Evolutionary conservation across 441 rosid genomes (phyloP).

Genomic region (Adansonia rubrostipa): DNA sequence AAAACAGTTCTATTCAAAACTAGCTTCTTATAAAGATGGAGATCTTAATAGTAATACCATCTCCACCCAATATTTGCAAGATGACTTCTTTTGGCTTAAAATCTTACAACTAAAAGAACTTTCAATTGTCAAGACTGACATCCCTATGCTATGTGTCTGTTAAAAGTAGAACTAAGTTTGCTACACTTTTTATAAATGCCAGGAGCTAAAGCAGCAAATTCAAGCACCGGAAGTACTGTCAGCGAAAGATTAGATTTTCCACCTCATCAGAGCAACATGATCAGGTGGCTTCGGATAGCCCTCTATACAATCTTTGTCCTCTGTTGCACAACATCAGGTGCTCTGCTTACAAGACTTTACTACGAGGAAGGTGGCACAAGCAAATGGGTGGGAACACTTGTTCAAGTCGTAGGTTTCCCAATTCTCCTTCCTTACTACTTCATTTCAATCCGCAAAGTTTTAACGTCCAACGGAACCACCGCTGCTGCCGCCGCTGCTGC

Average conservation of each 20-base stretch:
- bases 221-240: not conserved
- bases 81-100: no score
- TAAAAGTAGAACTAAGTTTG: not conserved
- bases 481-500: not conserved
- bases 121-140: no score
- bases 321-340: slow-evolving; percentile 42
- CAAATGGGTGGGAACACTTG: slow-evolving; percentile 47
- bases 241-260: not conserved
- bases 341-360: slow-evolving; percentile 50
- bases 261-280: not conserved
- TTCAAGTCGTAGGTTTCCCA: slow-evolving; percentile 40
- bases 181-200: not conserved
- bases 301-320: slow-evolving; percentile 39
- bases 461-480: not conserved
- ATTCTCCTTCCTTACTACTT: slow-evolving; percentile 35
- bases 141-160: no score
- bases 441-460: slow-evolving; percentile 22
- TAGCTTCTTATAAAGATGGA: no score
- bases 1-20: no score
- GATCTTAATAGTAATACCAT: no score
- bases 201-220: not conserved
- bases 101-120: no score
- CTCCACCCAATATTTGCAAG: no score
- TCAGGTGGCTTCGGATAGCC: slow-evolving; percentile 39
- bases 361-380: slow-evolving; percentile 54